phyloP scores from a whole-genome alignment of 345 rosid genomes.

The Gossypium raimondii region DNA sequence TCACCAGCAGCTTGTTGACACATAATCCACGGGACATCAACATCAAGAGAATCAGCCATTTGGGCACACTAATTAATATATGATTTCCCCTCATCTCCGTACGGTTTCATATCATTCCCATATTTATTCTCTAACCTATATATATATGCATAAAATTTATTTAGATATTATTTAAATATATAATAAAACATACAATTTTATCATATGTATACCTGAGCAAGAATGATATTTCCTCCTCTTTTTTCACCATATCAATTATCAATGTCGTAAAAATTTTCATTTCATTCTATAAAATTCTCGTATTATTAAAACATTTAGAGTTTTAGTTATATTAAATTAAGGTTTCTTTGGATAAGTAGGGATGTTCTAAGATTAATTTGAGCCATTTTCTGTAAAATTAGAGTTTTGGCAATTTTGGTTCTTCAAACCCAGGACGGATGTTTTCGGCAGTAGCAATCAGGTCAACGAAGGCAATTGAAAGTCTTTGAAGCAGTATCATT shows the following conservation, averaged over 20 bases:
- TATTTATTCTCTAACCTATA: conserved; percentile 36
- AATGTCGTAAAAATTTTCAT: conserved; percentile 60
- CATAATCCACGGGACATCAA: conserved; percentile 39
- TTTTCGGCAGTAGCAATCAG: conserved; percentile 59
- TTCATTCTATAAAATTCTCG: conserved; percentile 31
- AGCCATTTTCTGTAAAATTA: no score
- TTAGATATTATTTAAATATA: no score
- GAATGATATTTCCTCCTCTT: conserved; percentile 67
- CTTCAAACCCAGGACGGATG: conserved; percentile 48
- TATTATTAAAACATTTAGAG: no score
- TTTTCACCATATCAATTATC: conserved; percentile 53
- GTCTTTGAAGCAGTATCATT: conserved; percentile 33
- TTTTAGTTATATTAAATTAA: no score
- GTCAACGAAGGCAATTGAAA: conserved; percentile 64
- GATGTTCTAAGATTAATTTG: no score
- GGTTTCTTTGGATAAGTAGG: no score
- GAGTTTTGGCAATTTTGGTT: conserved; percentile 31
- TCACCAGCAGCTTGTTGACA: conserved; percentile 43
- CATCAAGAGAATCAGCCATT: conserved; percentile 31
- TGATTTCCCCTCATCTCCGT: conserved; percentile 16
- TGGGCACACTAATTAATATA: conserved; percentile 26
- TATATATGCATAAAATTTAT: background rate
- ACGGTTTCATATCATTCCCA: conserved; percentile 7
- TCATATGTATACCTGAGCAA: conserved; percentile 51
- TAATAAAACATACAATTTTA: no score